Evolutionary conservation across 371 early-diverging fungal species (phyloP).

Genomic region (Dichotomocladium elegans): DNA sequence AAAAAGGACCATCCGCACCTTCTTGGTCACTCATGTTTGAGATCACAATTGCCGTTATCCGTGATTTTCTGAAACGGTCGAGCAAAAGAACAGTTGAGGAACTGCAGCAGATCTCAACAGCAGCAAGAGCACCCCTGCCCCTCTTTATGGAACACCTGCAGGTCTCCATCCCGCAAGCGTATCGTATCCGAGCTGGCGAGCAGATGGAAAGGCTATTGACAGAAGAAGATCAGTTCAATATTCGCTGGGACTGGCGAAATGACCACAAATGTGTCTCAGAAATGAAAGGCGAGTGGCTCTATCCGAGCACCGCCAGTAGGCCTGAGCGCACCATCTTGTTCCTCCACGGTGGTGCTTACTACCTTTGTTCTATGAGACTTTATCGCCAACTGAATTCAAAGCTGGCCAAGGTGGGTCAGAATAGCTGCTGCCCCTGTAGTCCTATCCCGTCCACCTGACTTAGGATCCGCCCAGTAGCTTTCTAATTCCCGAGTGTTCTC

Average conservation of each 20-base stretch:
- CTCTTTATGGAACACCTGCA: slow-evolving; percentile 13
- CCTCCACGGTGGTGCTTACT: slow-evolving; percentile 75
- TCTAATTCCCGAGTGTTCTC: slow-evolving; percentile 31
- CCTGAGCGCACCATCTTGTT: slow-evolving; percentile 36
- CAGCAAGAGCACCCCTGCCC: slow-evolving; percentile 26
- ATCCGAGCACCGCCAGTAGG: not conserved
- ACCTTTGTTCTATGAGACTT: slow-evolving; percentile 41
- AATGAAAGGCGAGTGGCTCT: slow-evolving; percentile 39
- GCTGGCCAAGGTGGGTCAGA: slow-evolving; percentile 43
- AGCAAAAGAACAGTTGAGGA: slow-evolving; percentile 33
- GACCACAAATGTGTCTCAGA: slow-evolving; percentile 16
- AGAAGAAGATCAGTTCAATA: slow-evolving; percentile 14
- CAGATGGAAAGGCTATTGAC: slow-evolving; percentile 14
- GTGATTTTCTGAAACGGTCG: slow-evolving; percentile 24
- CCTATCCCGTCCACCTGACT: not conserved
- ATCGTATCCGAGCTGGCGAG: slow-evolving; percentile 25
- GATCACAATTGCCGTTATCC: slow-evolving; percentile 26
- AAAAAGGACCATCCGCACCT: slow-evolving; percentile 36
- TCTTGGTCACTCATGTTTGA: slow-evolving; percentile 41
- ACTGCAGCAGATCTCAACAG: slow-evolving; percentile 24
- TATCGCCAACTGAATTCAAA: slow-evolving; percentile 43
- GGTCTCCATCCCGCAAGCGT: slow-evolving; percentile 21
- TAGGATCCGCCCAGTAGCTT: slow-evolving; percentile 7
- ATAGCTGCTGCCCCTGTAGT: not conserved
- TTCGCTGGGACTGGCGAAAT: slow-evolving; percentile 42